These are phyloP conservation scores for Olyra latifolia DNA, from an alignment of 176 grass and related monocot species.

Conservation along the genomic window DNA sequence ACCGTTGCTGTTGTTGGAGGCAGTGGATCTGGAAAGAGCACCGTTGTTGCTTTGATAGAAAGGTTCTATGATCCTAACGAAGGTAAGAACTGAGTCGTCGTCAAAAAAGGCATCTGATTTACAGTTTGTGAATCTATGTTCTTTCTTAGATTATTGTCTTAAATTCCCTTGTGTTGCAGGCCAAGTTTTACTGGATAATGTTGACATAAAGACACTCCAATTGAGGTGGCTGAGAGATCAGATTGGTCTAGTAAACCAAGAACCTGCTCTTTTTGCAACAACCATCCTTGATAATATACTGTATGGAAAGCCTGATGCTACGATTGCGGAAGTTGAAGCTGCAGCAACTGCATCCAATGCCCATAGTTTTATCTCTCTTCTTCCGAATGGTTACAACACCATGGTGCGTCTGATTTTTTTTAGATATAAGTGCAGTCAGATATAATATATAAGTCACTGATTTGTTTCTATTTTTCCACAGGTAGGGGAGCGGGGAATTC, in stretches of 20 bases:
- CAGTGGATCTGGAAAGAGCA: constrained; percentile 98
- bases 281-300: constrained; percentile 94
- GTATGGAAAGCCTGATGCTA: constrained; percentile 91
- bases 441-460: not conserved
- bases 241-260: constrained; percentile 97
- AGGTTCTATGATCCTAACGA: constrained; percentile 99
- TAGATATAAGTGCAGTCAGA: not conserved
- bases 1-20: constrained; percentile 93
- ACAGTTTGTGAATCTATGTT: not conserved
- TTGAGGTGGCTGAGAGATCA: constrained; percentile 94
- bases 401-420: constrained; percentile 46
- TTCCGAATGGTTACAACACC: constrained; percentile 91
- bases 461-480: constrained; percentile 22
- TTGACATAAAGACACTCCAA: constrained; percentile 91
- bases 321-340: constrained; percentile 85
- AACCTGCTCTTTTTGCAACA: constrained; percentile 97
- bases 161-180: constrained; percentile 48
- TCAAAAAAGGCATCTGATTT: not conserved
- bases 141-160: not conserved
- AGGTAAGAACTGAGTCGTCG: constrained; percentile 45
- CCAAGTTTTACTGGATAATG: constrained; percentile 91
- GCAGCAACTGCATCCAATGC: constrained; percentile 87
- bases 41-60: constrained; percentile 95
- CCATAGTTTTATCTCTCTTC: constrained; percentile 90
- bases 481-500: constrained; percentile 90